Evolutionary conservation across 2,329 filamentous ascomycete genomes (phyloP).

Genomic region (Rhinocladiella similis): DNA sequence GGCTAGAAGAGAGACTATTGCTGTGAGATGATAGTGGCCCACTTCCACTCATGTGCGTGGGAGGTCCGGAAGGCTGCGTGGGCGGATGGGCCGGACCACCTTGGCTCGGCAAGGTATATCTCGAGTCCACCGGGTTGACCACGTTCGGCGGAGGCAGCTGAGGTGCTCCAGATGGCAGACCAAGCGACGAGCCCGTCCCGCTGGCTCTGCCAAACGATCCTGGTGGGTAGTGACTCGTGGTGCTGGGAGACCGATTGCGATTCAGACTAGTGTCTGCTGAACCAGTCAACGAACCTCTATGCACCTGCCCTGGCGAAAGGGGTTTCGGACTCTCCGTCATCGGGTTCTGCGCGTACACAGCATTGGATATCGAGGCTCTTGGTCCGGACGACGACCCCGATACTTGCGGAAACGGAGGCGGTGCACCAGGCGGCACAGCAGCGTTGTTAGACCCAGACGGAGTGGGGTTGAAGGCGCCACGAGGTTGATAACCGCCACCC

Average conservation of each 20-base stretch:
- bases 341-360: constrained; percentile 68
- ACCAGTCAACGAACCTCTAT: constrained; percentile 38
- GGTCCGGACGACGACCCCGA: constrained; percentile 39
- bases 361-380: constrained; percentile 43
- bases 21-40: constrained; percentile 30
- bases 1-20: constrained; percentile 34
- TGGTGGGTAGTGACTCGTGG: constrained; percentile 44
- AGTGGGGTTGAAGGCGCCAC: constrained; percentile 51
- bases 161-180: constrained; percentile 41
- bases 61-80: constrained; percentile 32
- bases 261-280: constrained; percentile 38
- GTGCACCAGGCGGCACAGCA: constrained; percentile 48
- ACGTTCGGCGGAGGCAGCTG: constrained; percentile 46
- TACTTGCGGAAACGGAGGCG: constrained; percentile 40
- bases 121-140: constrained; percentile 43
- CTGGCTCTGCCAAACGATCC: constrained; percentile 30
- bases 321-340: constrained; percentile 89
- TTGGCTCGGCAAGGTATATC: constrained; percentile 44
- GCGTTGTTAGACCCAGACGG: constrained; percentile 49
- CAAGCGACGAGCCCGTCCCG: constrained; percentile 29
- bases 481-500: constrained; percentile 64
- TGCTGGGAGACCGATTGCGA: constrained; percentile 45
- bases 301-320: constrained; percentile 51
- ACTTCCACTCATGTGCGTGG: constrained; percentile 37
- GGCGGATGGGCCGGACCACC: constrained; percentile 36